These are phyloP conservation scores for Penicillium verrucosum DNA, from an alignment of 2,329 filamentous ascomycete genomes.

Conservation along the genomic window DNA sequence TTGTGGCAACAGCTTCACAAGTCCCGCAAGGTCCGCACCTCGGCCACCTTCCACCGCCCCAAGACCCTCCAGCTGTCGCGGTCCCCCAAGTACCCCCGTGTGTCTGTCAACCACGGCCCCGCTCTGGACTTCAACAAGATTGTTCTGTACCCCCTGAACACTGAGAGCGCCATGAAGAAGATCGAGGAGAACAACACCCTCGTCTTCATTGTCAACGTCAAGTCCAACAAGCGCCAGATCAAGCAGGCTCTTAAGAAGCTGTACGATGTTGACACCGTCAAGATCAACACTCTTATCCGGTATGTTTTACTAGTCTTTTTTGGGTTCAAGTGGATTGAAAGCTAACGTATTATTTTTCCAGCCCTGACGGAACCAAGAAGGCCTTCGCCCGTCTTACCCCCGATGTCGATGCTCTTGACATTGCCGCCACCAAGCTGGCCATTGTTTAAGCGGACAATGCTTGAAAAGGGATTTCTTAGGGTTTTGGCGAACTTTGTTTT, in stretches of 20 bases:
- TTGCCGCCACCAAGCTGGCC: conserved; percentile 97
- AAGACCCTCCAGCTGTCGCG: conserved; percentile 94
- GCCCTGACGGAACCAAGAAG: conserved; percentile 98
- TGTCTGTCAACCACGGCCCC: conserved; percentile 83
- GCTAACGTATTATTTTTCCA: conserved; percentile 34
- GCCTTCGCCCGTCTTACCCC: conserved; percentile 92
- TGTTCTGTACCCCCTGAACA: conserved; percentile 97
- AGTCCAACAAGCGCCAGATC: conserved; percentile 99
- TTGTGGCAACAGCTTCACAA: conserved; percentile 64
- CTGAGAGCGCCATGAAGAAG: conserved; percentile 99
- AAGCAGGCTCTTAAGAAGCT: conserved; percentile 98
- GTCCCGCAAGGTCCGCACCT: conserved; percentile 86
- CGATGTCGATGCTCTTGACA: conserved; percentile 97
- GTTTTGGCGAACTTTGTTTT: conserved; percentile 45
- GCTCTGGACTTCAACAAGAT: conserved; percentile 97
- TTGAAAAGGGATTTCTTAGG: conserved; percentile 39
- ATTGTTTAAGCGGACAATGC: conserved; percentile 70
- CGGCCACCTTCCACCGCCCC: conserved; percentile 93
- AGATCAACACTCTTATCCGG: conserved; percentile 99
- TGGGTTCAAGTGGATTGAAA: conserved; percentile 8
- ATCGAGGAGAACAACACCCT: conserved; percentile 99
- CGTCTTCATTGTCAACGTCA: conserved; percentile 93
- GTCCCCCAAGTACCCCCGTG: conserved; percentile 92
- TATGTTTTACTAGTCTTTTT: conserved; percentile 40
- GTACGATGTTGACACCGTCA: conserved; percentile 95